phyloP scores from a whole-genome alignment of 129 eudicot genomes.

The Centella asiatica region DNA sequence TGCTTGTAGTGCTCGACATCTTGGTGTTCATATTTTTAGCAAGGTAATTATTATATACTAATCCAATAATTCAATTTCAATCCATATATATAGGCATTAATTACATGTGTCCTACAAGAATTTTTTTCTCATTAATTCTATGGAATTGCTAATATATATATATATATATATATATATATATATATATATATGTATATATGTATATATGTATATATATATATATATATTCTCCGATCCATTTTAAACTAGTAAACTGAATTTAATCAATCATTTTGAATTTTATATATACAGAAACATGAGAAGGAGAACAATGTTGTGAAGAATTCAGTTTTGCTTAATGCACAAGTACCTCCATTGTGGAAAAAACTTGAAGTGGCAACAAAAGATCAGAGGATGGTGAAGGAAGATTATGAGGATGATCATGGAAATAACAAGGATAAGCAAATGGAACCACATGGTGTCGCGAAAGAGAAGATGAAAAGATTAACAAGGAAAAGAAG shows the following conservation, averaged over 20 bases:
- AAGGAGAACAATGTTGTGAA: neutral
- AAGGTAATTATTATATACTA: conserved; percentile 11
- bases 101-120: neutral
- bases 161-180: too few relatives aligned
- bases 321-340: neutral
- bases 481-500: neutral
- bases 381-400: neutral
- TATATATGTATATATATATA: neutral
- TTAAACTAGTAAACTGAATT: neutral
- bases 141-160: neutral
- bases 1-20: conserved; percentile 22
- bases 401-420: neutral
- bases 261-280: neutral
- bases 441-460: neutral
- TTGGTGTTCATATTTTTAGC: conserved; percentile 16
- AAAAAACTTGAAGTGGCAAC: neutral
- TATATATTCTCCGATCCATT: neutral
- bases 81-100: neutral
- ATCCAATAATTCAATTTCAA: neutral
- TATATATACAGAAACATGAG: conserved; percentile 7
- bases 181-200: too few relatives aligned
- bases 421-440: neutral
- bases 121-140: neutral
- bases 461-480: neutral
- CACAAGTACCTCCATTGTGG: neutral